Evolutionary conservation across 768 basidiomycete species (phyloP).

Genomic region (Lactarius deliciosus): DNA sequence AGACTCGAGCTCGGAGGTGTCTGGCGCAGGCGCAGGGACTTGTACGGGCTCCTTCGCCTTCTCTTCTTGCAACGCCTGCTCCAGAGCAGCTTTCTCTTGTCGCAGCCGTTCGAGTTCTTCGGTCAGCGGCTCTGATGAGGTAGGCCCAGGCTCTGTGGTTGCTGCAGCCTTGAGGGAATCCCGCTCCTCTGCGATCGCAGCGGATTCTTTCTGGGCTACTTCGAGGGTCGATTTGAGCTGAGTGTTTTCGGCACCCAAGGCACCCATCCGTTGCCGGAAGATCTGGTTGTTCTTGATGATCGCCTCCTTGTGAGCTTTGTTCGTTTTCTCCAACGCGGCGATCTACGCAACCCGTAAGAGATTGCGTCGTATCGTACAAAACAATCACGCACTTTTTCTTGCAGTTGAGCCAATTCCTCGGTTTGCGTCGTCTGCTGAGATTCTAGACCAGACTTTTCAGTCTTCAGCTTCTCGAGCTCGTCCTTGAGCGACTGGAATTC

Average conservation of each 20-base stretch:
- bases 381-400: conserved; percentile 29
- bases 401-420: conserved; percentile 10
- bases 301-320: conserved; percentile 23
- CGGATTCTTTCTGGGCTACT: conserved; percentile 31
- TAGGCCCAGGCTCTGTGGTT: neutral
- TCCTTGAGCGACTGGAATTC: conserved; percentile 79
- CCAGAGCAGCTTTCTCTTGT: conserved; percentile 40
- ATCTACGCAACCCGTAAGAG: conserved; percentile 26
- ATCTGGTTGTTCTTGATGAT: conserved; percentile 26
- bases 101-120: conserved; percentile 36
- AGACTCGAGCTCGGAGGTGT: conserved; percentile 30
- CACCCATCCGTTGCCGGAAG: conserved; percentile 27
- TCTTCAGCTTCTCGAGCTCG: conserved; percentile 52
- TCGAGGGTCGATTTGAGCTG: conserved; percentile 29
- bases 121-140: conserved; percentile 22
- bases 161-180: conserved; percentile 41
- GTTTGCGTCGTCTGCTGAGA: conserved; percentile 9
- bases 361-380: neutral
- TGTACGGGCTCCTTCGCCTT: conserved; percentile 32
- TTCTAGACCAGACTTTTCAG: conserved; percentile 32
- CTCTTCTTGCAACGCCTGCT: conserved; percentile 42
- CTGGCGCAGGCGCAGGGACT: conserved; percentile 19
- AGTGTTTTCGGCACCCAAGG: conserved; percentile 21
- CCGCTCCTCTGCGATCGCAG: conserved; percentile 31
- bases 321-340: conserved; percentile 22